These are phyloP conservation scores for Meyerozyma guilliermondii DNA, from an alignment of 1,139 yeast genomes.

Conservation along the genomic window DNA sequence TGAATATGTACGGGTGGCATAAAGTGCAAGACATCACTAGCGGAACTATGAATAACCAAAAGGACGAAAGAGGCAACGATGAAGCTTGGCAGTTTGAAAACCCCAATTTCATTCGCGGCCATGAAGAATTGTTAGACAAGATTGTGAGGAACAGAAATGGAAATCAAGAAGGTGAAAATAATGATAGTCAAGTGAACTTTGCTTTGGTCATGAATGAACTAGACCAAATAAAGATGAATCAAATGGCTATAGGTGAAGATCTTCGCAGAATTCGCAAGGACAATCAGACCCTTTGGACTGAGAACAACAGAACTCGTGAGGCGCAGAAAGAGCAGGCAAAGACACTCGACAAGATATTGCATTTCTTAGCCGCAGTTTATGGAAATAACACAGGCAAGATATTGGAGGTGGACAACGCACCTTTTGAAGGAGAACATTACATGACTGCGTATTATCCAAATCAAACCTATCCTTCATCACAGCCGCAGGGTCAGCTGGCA, in stretches of 20 bases:
- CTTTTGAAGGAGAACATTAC: slow-evolving; percentile 12
- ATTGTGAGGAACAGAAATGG: slow-evolving; percentile 36
- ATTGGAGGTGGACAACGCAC: slow-evolving; percentile 27
- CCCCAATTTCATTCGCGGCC: slow-evolving; percentile 61
- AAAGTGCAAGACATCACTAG: slow-evolving; percentile 77
- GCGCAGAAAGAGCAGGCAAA: slow-evolving; percentile 81
- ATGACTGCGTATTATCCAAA: slow-evolving; percentile 15
- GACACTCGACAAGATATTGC: slow-evolving; percentile 79
- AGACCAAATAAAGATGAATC: slow-evolving; percentile 72
- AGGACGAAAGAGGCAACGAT: slow-evolving; percentile 39
- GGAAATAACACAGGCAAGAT: slow-evolving; percentile 58
- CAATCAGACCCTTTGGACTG: slow-evolving; percentile 88
- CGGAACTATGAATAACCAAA: slow-evolving; percentile 55
- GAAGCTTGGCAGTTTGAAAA: slow-evolving; percentile 68
- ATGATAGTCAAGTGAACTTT: slow-evolving; percentile 38
- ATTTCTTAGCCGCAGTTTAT: slow-evolving; percentile 80
- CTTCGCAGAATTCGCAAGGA: slow-evolving; percentile 77
- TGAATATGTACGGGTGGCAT: slow-evolving; percentile 98
- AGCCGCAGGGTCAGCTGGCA: slow-evolving; percentile 6
- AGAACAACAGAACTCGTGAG: slow-evolving; percentile 76
- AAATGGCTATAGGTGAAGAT: slow-evolving; percentile 77
- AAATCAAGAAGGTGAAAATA: slow-evolving; percentile 27
- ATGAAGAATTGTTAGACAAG: slow-evolving; percentile 36
- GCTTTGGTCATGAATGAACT: slow-evolving; percentile 62
- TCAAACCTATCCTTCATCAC: slow-evolving; percentile 3